Evolutionary conservation across 202 grass and related monocot species (phyloP), one percentile per base, ranked within the genome.

Genomic region (Musa balbisiana): DNA sequence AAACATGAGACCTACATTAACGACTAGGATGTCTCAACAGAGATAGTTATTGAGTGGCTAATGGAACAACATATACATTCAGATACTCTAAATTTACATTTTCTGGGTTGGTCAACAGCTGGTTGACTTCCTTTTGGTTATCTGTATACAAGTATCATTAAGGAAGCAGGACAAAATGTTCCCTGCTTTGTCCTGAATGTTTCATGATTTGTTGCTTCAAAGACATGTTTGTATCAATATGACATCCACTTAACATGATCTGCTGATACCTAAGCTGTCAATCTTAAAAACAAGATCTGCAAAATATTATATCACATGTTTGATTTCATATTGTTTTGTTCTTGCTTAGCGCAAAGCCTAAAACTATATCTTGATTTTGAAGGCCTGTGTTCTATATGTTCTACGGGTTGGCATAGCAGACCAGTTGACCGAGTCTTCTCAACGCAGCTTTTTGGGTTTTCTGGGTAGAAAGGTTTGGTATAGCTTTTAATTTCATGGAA

Each of bases 371-470:
- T 53, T 81, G 54, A 68, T 73, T 81, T 67, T 20, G 51, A 76
- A 96, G 93, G 91, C 95, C 78, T 98, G 95, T 85, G 87, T 98
- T 62, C 74, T 98, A 56, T 98, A 98, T 80, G 80, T 98, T 86
- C 81, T 94, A 67, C 90, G 85, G 79, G 89, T 99, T 87, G 91
- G 95, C 80, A 74, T 94, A 80, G 82, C 91, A 55, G 95, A 99
- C 72, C 95, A 94, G 77, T 89, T 94, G 88, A 99, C 83, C 51
- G 95, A 94, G 88, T 91, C 87, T 2, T 80, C 85, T 8, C 91
- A 99, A 33, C 83, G 87, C 77, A 83, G 87, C 52, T 86, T 99
- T 85, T 94, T 99, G 72, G 82, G 94, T 85, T 87, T 94, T 83
- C 85, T 94, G 62, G 91, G 91, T 80, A 89, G 77, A 90, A 91